A percentile compares a stretch with the other conserved stretches of the same genome.
Evolutionary conservation across 202 grass and related monocot genomes (phyloP).

Genomic region (Zizania palustris): DNA sequence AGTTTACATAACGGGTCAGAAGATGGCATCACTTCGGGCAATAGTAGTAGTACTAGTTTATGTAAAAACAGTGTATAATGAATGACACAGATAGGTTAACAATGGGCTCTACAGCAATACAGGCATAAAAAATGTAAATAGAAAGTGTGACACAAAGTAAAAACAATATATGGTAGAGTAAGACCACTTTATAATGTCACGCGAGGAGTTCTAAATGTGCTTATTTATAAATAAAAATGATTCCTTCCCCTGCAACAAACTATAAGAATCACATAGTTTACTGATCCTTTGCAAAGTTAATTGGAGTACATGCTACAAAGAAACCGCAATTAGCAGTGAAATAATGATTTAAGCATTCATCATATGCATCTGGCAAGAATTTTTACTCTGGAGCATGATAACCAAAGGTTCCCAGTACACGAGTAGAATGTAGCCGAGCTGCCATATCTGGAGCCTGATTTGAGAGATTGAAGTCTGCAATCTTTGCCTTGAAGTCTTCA

Average conservation of each 20-base stretch:
- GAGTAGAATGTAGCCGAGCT: constrained; percentile 75
- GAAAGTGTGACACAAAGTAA: neutral
- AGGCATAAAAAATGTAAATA: neutral
- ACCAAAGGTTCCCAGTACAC: constrained; percentile 81
- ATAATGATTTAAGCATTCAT: constrained; percentile 15
- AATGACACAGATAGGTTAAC: neutral
- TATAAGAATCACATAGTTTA: constrained; percentile 1
- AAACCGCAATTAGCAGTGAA: constrained; percentile 10
- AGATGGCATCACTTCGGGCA: neutral
- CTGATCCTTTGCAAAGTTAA: constrained; percentile 1
- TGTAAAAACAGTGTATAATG: neutral
- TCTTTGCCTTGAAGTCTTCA: constrained; percentile 80
- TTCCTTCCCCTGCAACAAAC: neutral
- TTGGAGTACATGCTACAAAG: neutral
- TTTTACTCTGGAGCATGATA: constrained; percentile 96
- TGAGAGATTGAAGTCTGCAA: constrained; percentile 87
- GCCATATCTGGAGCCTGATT: constrained; percentile 89
- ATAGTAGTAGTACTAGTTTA: too few species aligned
- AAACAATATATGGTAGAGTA: neutral
- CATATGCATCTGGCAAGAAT: neutral
- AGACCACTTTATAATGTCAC: constrained; percentile 8
- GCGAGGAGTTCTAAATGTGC: neutral
- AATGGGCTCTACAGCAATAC: neutral
- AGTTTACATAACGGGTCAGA: constrained; percentile 15
- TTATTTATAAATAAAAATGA: neutral